Percentiles rank a stretch among this genome's conserved stretches.
These are phyloP conservation scores for Nannochloris sp. DNA, from an alignment of 139 green algal species.

Conservation along the genomic window DNA sequence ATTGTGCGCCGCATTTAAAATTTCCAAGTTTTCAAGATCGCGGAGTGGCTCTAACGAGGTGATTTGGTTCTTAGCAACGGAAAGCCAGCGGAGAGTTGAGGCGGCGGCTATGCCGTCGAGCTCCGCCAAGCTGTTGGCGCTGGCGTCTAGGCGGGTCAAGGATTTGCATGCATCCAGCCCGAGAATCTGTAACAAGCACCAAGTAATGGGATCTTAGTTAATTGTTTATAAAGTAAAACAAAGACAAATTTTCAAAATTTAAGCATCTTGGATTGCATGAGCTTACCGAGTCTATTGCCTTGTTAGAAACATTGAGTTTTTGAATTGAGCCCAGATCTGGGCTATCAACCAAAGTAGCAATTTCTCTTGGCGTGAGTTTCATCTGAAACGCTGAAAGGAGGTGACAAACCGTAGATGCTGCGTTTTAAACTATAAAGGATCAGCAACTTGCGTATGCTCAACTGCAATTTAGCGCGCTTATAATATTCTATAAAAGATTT, in stretches of 20 bases:
- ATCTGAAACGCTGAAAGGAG: too few relatives aligned
- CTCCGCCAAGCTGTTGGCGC: conserved; percentile 10
- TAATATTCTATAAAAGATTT: too few relatives aligned
- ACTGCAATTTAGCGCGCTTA: too few relatives aligned
- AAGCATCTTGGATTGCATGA: neutral
- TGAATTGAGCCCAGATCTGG: neutral
- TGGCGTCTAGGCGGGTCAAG: conserved; percentile 14
- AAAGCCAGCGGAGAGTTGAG: conserved; percentile 21
- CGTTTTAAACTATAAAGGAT: too few relatives aligned
- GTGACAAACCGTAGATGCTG: too few relatives aligned
- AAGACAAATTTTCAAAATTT: neutral
- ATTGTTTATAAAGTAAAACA: neutral
- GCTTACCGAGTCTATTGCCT: neutral
- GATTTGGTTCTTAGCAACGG: conserved; percentile 5
- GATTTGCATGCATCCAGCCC: conserved; percentile 9
- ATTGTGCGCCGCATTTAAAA: conserved; percentile 29
- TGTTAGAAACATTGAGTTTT: conserved; percentile 6
- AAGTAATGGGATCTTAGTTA: neutral
- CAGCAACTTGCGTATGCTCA: too few relatives aligned
- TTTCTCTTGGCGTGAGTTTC: conserved; percentile 2
- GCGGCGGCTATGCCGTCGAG: conserved; percentile 4
- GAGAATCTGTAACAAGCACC: conserved; percentile 21
- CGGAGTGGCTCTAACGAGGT: neutral
- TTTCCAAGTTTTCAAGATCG: conserved; percentile 12
- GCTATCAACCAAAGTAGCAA: neutral